Conservation (phyloP, 108 stramenopile genomes). For the Aureococcus anophagefferens region DNA sequence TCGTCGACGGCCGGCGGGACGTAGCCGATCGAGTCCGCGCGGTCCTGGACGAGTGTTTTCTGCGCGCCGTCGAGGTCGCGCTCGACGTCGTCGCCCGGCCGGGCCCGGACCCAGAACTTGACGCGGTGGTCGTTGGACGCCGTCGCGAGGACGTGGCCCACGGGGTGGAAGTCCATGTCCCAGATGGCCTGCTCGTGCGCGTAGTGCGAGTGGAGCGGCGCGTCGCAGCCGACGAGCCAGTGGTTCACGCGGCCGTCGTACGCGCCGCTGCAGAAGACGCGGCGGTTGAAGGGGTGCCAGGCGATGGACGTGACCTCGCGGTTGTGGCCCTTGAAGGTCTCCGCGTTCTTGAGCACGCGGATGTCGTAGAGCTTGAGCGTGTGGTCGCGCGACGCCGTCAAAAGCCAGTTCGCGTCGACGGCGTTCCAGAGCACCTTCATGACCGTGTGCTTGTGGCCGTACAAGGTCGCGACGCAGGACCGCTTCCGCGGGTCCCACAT, state of each 20-base stretch:
- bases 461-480: constrained; percentile 65
- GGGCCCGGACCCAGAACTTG: constrained; percentile 86
- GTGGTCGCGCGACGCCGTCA: constrained; percentile 80
- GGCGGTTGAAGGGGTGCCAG: constrained; percentile 87
- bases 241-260: constrained; percentile 86
- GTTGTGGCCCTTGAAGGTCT: constrained; percentile 72
- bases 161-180: constrained; percentile 92
- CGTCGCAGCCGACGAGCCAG: constrained; percentile 79
- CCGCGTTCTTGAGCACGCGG: constrained; percentile 77
- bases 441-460: constrained; percentile 90
- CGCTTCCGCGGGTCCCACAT: constrained; percentile 90
- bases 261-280: constrained; percentile 80
- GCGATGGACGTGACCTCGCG: constrained; percentile 81
- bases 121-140: constrained; percentile 79
- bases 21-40: too few species aligned
- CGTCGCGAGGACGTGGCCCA: constrained; percentile 79
- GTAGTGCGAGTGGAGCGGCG: constrained; percentile 45
- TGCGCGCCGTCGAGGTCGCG: too few species aligned
- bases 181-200: constrained; percentile 95
- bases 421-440: constrained; percentile 84
- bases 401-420: constrained; percentile 82
- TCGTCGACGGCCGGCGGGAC: too few species aligned
- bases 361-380: constrained; percentile 88
- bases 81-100: constrained; percentile 47
- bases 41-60: too few species aligned